phyloP scores from a whole-genome alignment of 257 asterid genomes.

The Nicotiana knightiana region DNA sequence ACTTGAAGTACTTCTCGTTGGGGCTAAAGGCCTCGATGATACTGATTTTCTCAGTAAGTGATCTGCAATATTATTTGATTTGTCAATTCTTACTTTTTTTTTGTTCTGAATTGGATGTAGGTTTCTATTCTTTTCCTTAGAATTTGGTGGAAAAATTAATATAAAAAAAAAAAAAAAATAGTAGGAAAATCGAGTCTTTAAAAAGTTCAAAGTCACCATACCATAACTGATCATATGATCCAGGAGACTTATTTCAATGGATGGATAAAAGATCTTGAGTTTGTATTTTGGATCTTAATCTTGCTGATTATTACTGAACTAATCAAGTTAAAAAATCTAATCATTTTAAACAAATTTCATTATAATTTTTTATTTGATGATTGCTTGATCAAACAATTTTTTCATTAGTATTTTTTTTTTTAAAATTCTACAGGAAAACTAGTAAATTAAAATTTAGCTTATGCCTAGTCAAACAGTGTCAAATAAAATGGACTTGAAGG shows the following conservation, averaged over 20 bases:
- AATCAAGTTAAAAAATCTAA: too few relatives aligned
- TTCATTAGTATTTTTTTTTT: background rate
- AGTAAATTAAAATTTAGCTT: background rate
- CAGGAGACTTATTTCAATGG: too few relatives aligned
- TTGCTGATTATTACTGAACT: too few relatives aligned
- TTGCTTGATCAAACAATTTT: background rate
- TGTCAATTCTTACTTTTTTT: background rate
- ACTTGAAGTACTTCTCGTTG: conserved; percentile 47
- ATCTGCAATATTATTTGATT: background rate
- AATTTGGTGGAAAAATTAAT: background rate
- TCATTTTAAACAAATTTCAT: background rate
- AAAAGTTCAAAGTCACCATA: background rate
- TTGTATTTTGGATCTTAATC: too few relatives aligned
- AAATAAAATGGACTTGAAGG: background rate
- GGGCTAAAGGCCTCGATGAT: conserved; percentile 56
- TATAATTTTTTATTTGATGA: background rate
- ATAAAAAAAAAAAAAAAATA: too few relatives aligned
- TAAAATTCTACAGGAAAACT: background rate
- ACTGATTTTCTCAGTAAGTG: conserved; percentile 49
- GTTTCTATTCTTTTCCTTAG: background rate
- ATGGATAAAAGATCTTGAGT: too few relatives aligned
- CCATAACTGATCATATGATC: too few relatives aligned
- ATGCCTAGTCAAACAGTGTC: background rate
- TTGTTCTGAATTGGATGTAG: background rate
- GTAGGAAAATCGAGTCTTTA: background rate